Evolutionary conservation across 345 rosid species (phyloP).

Genomic region (Jatropha curcas): DNA sequence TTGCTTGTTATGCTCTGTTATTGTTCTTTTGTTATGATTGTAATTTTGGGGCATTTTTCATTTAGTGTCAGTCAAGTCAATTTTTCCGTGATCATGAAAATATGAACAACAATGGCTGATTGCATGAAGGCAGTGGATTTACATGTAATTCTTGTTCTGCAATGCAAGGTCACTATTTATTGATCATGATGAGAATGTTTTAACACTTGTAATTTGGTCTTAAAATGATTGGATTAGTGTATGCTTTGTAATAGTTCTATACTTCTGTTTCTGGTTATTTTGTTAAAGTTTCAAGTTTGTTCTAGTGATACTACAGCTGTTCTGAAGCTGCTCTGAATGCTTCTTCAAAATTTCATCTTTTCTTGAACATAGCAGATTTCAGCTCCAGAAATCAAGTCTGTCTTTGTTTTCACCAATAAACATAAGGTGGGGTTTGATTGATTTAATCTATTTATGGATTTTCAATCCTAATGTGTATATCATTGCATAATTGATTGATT

Average conservation of each 20-base stretch:
- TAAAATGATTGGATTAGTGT: no score
- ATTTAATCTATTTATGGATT: no score
- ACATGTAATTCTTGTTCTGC: background rate
- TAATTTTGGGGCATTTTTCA: background rate
- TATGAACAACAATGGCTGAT: background rate
- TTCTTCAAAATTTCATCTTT: no score
- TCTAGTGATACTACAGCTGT: no score
- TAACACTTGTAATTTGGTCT: background rate
- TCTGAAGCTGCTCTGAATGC: no score
- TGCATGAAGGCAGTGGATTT: background rate
- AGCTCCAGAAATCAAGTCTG: background rate
- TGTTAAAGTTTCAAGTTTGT: no score
- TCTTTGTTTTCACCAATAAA: no score
- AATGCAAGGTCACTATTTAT: background rate
- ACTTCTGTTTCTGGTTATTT: no score
- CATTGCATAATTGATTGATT: background rate
- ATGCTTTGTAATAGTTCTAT: no score
- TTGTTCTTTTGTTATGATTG: background rate
- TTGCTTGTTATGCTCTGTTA: background rate
- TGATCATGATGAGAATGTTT: background rate
- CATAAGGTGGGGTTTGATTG: no score
- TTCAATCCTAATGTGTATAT: background rate
- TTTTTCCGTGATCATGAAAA: background rate
- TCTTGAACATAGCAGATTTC: no score
- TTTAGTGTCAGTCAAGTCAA: background rate